phyloP scores from a whole-genome alignment of 192 early-diverging fungal genomes.

The Linnemannia exigua region DNA sequence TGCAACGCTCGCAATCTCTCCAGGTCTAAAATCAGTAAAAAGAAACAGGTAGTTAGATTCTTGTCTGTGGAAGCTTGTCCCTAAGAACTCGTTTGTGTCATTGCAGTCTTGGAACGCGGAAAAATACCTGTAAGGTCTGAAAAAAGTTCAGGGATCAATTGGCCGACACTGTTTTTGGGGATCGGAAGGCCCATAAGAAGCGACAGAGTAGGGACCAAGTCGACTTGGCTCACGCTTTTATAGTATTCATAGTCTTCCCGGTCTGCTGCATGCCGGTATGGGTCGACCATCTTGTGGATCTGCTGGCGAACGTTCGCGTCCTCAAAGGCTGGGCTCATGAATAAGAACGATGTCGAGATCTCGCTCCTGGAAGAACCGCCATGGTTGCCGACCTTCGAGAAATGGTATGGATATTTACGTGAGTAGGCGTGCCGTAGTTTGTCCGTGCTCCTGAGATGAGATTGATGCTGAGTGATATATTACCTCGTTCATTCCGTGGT shows the following conservation, averaged over 20 bases:
- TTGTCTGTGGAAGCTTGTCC: neutral
- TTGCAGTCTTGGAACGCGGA: neutral
- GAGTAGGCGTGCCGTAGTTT: neutral
- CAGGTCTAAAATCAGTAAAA: constrained; percentile 24
- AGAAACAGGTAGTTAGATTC: neutral
- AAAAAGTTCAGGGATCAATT: constrained; percentile 86
- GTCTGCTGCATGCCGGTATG: constrained; percentile 37
- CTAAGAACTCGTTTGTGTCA: neutral
- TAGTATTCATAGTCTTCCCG: constrained; percentile 68
- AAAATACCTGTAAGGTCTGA: constrained; percentile 53
- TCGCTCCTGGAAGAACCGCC: constrained; percentile 69
- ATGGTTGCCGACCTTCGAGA: constrained; percentile 67
- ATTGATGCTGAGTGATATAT: neutral
- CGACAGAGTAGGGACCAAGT: constrained; percentile 89
- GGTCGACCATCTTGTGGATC: constrained; percentile 37
- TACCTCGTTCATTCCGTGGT: constrained; percentile 89
- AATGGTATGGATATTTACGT: neutral
- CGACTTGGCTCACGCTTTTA: constrained; percentile 83
- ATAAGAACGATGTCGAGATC: constrained; percentile 63
- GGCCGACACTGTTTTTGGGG: constrained; percentile 94
- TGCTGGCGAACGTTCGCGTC: neutral
- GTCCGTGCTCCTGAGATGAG: neutral
- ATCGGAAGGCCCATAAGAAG: constrained; percentile 88
- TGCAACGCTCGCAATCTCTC: constrained; percentile 68
- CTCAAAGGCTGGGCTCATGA: constrained; percentile 63